Evolutionary conservation across 768 basidiomycete genomes (phyloP).

Genomic region (Coprinellus micaceus): DNA sequence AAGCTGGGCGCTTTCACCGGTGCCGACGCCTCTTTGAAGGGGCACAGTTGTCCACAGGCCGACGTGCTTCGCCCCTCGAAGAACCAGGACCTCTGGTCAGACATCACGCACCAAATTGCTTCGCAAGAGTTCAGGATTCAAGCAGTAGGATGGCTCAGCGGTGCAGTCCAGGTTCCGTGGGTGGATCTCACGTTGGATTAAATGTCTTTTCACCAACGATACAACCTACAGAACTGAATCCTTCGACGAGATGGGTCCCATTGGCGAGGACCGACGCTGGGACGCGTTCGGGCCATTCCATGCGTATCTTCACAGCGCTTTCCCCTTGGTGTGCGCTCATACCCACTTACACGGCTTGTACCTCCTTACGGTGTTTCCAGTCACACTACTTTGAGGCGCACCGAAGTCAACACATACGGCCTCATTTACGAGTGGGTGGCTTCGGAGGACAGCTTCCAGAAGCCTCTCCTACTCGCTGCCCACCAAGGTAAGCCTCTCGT

Average conservation of each 20-base stretch:
- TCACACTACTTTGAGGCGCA: slow-evolving; percentile 54
- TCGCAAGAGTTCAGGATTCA: slow-evolving; percentile 35
- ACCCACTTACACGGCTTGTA: not conserved
- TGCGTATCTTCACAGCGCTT: slow-evolving; percentile 44
- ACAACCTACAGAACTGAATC: slow-evolving; percentile 43
- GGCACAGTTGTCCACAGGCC: slow-evolving; percentile 30
- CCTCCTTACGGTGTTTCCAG: slow-evolving; percentile 27
- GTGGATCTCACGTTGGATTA: no score
- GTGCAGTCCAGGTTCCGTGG: slow-evolving; percentile 48
- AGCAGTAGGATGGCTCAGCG: slow-evolving; percentile 45
- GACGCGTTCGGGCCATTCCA: slow-evolving; percentile 51
- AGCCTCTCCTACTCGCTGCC: slow-evolving; percentile 65
- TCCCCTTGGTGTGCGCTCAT: slow-evolving; percentile 60
- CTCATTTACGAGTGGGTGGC: slow-evolving; percentile 75
- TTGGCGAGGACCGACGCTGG: slow-evolving; percentile 53
- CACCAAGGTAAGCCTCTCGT: slow-evolving; percentile 50
- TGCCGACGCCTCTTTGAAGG: no score
- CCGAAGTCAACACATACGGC: slow-evolving; percentile 74
- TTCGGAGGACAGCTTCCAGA: slow-evolving; percentile 47
- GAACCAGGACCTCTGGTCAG: slow-evolving; percentile 36
- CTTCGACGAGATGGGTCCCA: slow-evolving; percentile 45
- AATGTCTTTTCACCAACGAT: no score
- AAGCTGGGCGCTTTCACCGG: no score
- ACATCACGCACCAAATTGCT: slow-evolving; percentile 27
- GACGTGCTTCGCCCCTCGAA: slow-evolving; percentile 37